phyloP scores from a whole-genome alignment of 345 rosid species.

The Hibiscus syriacus region DNA sequence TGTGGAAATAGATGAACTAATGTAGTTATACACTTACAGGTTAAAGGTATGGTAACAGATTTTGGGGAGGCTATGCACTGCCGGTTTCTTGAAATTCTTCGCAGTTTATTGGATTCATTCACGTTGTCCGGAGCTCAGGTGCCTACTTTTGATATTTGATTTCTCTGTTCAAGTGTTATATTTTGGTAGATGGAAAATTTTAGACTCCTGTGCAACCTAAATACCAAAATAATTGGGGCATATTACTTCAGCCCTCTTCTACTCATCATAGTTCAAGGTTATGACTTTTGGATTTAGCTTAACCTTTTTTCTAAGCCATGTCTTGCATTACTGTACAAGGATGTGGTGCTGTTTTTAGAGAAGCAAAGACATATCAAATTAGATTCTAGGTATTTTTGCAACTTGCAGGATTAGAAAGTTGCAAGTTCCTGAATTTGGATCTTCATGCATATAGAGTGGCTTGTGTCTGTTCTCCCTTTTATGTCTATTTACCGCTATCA shows the following conservation, averaged over 20 bases:
- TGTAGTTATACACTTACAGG: neutral
- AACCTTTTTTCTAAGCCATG: neutral
- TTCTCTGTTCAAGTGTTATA: neutral
- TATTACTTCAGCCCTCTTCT: neutral
- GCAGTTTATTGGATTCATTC: neutral
- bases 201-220: neutral
- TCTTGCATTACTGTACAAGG: neutral
- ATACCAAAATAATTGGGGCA: neutral
- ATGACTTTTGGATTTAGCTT: neutral
- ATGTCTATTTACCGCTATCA: neutral
- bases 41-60: neutral
- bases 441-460: neutral
- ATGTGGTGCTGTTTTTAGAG: neutral
- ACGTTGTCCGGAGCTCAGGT: neutral
- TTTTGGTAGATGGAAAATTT: neutral
- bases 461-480: neutral
- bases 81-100: neutral
- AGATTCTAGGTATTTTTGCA: neutral
- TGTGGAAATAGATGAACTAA: neutral
- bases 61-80: neutral
- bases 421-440: neutral
- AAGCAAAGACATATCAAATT: neutral
- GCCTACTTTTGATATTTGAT: neutral
- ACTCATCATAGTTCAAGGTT: neutral
- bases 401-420: neutral